Percentiles rank a stretch among this genome's conserved stretches.
phyloP scores from a whole-genome alignment of 306 rosid genomes.

The Dryas alaskensis region DNA sequence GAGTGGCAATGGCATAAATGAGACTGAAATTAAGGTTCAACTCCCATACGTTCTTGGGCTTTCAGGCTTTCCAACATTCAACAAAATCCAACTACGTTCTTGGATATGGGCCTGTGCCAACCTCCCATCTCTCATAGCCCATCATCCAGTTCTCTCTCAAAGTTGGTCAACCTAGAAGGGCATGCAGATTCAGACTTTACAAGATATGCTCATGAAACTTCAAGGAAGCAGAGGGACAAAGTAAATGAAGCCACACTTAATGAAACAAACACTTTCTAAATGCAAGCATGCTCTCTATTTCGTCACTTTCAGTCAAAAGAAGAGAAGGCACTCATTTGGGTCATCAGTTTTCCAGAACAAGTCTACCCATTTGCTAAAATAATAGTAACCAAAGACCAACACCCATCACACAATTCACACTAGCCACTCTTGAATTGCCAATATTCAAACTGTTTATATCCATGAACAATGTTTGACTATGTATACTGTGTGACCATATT shows the following conservation, averaged over 20 bases:
- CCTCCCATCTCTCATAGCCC: no score
- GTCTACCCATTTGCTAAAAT: not conserved
- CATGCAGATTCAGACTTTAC: not conserved
- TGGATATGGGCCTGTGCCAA: no score
- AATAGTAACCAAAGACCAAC: not conserved
- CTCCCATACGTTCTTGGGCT: no score
- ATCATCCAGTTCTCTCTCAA: no score
- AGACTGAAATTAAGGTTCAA: no score
- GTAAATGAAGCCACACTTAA: not conserved
- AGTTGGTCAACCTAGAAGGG: not conserved
- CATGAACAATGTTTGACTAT: not conserved
- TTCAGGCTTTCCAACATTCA: no score
- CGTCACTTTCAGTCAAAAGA: not conserved
- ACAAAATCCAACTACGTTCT: no score
- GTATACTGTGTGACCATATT: not conserved
- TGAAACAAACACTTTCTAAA: not conserved
- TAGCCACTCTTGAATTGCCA: not conserved
- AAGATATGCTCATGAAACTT: not conserved
- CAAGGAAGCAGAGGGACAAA: not conserved
- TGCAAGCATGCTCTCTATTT: not conserved
- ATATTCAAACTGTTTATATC: conserved; percentile 2
- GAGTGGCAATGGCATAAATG: no score
- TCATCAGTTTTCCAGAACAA: not conserved
- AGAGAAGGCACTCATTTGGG: not conserved
- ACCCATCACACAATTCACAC: not conserved